phyloP scores from a whole-genome alignment of 2,329 filamentous ascomycete species.

The Didymellaceae sp. region DNA sequence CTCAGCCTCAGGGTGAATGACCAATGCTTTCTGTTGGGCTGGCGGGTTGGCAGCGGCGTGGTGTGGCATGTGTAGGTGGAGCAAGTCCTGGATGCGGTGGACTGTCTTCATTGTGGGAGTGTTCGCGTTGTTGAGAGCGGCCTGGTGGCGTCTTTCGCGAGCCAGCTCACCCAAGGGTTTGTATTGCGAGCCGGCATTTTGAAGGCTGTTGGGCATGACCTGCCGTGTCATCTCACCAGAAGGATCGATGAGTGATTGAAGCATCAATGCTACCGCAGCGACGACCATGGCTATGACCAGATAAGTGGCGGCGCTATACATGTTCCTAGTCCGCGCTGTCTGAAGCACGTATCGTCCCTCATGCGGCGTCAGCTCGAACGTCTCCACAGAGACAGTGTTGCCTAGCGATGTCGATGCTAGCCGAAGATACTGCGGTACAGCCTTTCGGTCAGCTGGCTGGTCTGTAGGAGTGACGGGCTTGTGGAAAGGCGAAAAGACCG shows the following conservation, averaged over 20 bases:
- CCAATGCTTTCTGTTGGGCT: constrained; percentile 47
- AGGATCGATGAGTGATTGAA: constrained; percentile 65
- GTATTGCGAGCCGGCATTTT: constrained; percentile 42
- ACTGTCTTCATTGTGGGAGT: constrained; percentile 34
- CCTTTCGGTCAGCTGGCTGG: constrained; percentile 32
- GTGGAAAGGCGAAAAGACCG: constrained; percentile 55
- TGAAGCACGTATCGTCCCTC: constrained; percentile 72
- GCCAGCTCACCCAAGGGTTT: constrained; percentile 39
- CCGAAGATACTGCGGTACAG: constrained; percentile 67
- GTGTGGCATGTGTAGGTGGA: constrained; percentile 35
- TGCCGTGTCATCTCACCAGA: constrained; percentile 52
- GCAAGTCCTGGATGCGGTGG: constrained; percentile 43
- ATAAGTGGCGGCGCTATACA: constrained; percentile 62
- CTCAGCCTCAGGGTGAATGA: constrained; percentile 50
- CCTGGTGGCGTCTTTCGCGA: constrained; percentile 34
- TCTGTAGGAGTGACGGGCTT: constrained; percentile 38
- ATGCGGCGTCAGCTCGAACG: constrained; percentile 68
- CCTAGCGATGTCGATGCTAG: constrained; percentile 82
- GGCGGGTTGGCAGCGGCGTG: constrained; percentile 16
- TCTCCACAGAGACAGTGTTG: constrained; percentile 80
- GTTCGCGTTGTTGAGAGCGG: constrained; percentile 33
- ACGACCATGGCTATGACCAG: constrained; percentile 66
- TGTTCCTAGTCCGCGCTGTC: constrained; percentile 55
- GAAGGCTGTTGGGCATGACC: constrained; percentile 62
- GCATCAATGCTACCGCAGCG: constrained; percentile 66